These are phyloP conservation scores for Cytospora piceicola DNA, from an alignment of 2,329 filamentous ascomycete species.

Conservation along the genomic window DNA sequence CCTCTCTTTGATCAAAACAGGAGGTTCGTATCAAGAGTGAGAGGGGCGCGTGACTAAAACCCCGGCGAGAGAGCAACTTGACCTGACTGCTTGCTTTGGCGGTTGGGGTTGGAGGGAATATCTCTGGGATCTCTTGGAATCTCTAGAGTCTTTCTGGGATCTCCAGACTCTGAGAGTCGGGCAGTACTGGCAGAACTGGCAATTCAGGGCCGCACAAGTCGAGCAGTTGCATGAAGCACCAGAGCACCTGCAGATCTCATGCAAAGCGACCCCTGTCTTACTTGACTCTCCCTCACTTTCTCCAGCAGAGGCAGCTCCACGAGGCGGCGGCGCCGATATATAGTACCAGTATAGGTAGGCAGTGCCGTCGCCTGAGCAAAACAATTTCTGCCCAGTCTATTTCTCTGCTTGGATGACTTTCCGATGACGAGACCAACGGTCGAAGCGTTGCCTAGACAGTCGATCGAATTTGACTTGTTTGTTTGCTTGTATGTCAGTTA, in stretches of 20 bases:
- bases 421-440: background rate
- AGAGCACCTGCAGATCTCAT: constrained; percentile 15
- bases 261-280: constrained; percentile 22
- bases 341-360: background rate
- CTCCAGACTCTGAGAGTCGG: constrained; percentile 2
- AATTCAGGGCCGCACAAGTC: constrained; percentile 14
- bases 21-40: constrained; percentile 13
- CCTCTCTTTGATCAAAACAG: constrained; percentile 18
- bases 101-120: constrained; percentile 15
- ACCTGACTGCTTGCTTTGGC: background rate
- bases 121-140: constrained; percentile 1
- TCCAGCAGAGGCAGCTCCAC: background rate
- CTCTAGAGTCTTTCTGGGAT: constrained; percentile 8
- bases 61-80: background rate
- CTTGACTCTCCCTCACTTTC: constrained; percentile 7
- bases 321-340: constrained; percentile 10
- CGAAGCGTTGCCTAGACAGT: constrained; percentile 4
- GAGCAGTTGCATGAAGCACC: constrained; percentile 19
- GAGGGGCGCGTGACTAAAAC: constrained; percentile 23
- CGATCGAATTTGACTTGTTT: constrained; percentile 6
- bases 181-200: background rate
- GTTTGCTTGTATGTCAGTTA: background rate
- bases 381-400: background rate
- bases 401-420: background rate
- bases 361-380: background rate